Conservation (phyloP, 1,139 yeast species). For the Saccharomyces hybrid region DNA sequence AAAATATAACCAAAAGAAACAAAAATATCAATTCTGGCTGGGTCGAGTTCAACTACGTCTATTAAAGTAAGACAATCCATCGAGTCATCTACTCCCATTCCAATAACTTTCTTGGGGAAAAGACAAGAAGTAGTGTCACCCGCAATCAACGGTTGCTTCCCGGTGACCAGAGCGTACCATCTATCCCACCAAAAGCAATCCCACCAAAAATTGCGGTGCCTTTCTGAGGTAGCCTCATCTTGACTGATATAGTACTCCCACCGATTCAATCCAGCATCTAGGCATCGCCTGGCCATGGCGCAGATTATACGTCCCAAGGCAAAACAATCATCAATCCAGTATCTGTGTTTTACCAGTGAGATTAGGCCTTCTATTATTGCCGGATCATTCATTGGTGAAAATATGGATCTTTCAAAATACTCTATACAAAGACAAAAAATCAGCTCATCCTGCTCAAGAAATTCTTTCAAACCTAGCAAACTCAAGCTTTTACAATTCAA, state of each 20-base stretch:
- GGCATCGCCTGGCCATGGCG: slow-evolving; percentile 3
- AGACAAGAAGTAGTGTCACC: slow-evolving; percentile 8
- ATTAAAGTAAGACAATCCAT: slow-evolving; percentile 9
- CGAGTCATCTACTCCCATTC: slow-evolving; percentile 9
- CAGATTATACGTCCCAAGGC: slow-evolving; percentile 6
- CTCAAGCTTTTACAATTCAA: too few species aligned
- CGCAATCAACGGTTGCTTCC: slow-evolving; percentile 11
- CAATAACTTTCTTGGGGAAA: slow-evolving; percentile 12
- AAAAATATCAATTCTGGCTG: slow-evolving; percentile 1
- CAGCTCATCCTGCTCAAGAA: neutral
- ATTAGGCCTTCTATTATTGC: neutral
- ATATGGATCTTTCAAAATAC: slow-evolving; percentile 5
- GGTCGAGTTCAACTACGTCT: slow-evolving; percentile 1
- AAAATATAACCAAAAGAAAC: slow-evolving; percentile 9
- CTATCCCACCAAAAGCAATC: slow-evolving; percentile 22
- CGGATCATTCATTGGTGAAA: slow-evolving; percentile 5
- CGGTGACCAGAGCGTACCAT: slow-evolving; percentile 13
- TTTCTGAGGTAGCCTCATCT: slow-evolving; percentile 16
- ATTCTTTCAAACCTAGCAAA: neutral
- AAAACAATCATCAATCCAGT: neutral
- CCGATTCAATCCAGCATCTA: slow-evolving; percentile 13
- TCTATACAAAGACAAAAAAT: slow-evolving; percentile 2
- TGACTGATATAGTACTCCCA: slow-evolving; percentile 17
- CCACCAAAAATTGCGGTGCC: slow-evolving; percentile 21
- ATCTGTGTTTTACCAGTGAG: neutral